Evolutionary conservation across 1,284 basidiomycete genomes (phyloP).

Genomic region (Fomitopsis schrenkii): DNA sequence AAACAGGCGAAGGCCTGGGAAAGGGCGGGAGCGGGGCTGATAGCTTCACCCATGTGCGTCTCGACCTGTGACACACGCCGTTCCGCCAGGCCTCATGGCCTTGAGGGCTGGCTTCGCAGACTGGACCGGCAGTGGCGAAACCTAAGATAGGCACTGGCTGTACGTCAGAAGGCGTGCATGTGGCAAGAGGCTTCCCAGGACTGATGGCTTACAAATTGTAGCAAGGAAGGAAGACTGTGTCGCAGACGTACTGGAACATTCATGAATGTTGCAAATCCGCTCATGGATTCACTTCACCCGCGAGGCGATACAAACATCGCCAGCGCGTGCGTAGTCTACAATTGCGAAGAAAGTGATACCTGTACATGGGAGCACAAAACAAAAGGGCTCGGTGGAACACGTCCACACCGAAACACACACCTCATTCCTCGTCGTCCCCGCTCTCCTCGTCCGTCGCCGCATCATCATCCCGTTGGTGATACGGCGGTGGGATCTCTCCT

Average conservation of each 20-base stretch:
- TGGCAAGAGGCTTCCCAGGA: background rate
- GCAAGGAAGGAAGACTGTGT: too few species aligned
- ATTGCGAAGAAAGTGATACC: too few species aligned
- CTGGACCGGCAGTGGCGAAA: background rate
- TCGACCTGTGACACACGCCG: background rate
- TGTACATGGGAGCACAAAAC: background rate
- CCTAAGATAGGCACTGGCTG: background rate
- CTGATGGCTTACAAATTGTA: background rate
- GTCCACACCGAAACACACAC: background rate
- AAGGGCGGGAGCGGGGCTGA: background rate
- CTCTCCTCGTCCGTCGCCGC: conserved; percentile 10
- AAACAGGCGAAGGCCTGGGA: too few species aligned
- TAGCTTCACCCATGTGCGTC: background rate
- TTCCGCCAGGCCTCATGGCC: background rate
- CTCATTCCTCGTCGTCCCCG: conserved; percentile 13
- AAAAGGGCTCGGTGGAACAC: background rate
- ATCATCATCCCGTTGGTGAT: conserved; percentile 7
- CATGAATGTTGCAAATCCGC: background rate
- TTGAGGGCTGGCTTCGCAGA: background rate
- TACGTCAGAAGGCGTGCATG: background rate
- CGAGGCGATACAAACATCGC: background rate
- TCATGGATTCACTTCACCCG: background rate
- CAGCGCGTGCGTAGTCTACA: background rate
- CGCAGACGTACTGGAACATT: too few species aligned
- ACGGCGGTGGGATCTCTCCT: conserved; percentile 1